Base-by-base conservation (phyloP, 2,329 filamentous ascomycete species). In the Aspergillus sp. region DNA sequence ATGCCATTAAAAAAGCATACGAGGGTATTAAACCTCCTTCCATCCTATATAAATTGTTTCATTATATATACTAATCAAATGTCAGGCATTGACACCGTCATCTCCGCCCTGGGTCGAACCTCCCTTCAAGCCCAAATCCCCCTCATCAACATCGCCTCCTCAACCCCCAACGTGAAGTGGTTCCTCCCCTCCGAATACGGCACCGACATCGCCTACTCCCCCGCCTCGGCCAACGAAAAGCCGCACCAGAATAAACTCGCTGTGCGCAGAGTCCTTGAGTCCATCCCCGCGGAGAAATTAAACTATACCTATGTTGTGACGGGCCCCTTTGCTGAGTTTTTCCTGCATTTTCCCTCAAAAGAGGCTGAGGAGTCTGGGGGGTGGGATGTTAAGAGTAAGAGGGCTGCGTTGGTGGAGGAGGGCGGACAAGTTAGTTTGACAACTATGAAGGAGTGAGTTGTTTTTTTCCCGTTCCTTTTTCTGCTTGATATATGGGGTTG, bases 231-330 rank as follows among this genome's bases (percentile, higher is more conserved):
- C 2, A 53, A 65, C 7, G 85, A 88, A 64, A 78, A 75, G 56
- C 82, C 85, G 2, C 85, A 88, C 57, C 84, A 88, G 65, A 65
- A 73, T 43, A 88, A 88, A 62, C 73, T 88, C 42, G 78, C 81
- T 55, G 81, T 88, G n/a, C 74, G 85, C 46, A 77, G 75, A 44
- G 76, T 76, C 28, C 71, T 86, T 29, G 71, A 74, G 33, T 53
- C 62, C 4, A 74, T 76, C 31, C 65, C 74, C n/a, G 56, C 77
- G 10, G 71, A 73, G 51, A 65, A 72, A 6, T 59, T 88, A 27
- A 72, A 79, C 39, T 74, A 83, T 44, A 86, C 84, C 0, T 87
- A 83, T 57, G 67, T 88, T 0, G 84, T 88, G 5, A 86, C 83
- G 0, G 84, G 84, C 0, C 84, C 84, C 0, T 88, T 84, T 51